Evolutionary conservation across 164 flowering plant genomes (phyloP), one percentile per base, ranked within the genome.

Genomic region (Tinospora cordifolia): DNA sequence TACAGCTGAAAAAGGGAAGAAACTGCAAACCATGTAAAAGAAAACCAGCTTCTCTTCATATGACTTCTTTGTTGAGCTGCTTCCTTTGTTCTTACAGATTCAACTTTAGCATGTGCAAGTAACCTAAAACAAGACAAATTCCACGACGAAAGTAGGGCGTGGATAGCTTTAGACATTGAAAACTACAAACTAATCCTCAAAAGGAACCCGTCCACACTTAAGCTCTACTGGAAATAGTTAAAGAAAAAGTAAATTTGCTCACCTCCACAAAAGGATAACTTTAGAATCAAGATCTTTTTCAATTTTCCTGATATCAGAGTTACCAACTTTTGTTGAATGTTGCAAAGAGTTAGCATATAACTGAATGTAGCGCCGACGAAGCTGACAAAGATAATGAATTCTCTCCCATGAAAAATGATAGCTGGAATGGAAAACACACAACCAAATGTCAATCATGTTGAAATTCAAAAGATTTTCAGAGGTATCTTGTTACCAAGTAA

Each of bases 241-340:
- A 59, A 14, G 25, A 49, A 17, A 10, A 54, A 62, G 2, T 63
- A 22, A 64, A 69, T n/a, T 39, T 44, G 15, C 71, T 30, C 76
- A 95, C 99, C 99, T 95, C 99, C 99, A 95, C 57, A 95, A 73
- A 73, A 95, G 87, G 75, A 95, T 87, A 36, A 95, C 98, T 87
- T 95, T 92, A 8, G 93, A 84, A 77, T 92, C 98, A 44, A 95
- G 91, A 81, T 92, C 93, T 72, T 74, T 89, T 79, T 95, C 99
- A 69, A 95, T 95, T 74, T 84, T 79, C 72, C 98, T 82, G 13
- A 89, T 77, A 75, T 90, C 88, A 22, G 82, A 67, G 41, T 21
- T 74, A 74, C 83, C 81, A 17, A 76, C 76, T 73, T 76, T 75
- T 38, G 85, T 69, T 71, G 77, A 65, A 62, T 85, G 93, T 77